A percentile compares a stretch with the other conserved stretches of the same genome.
Conservation (phyloP, 768 basidiomycete species). For the Floccularia luteovirens region DNA sequence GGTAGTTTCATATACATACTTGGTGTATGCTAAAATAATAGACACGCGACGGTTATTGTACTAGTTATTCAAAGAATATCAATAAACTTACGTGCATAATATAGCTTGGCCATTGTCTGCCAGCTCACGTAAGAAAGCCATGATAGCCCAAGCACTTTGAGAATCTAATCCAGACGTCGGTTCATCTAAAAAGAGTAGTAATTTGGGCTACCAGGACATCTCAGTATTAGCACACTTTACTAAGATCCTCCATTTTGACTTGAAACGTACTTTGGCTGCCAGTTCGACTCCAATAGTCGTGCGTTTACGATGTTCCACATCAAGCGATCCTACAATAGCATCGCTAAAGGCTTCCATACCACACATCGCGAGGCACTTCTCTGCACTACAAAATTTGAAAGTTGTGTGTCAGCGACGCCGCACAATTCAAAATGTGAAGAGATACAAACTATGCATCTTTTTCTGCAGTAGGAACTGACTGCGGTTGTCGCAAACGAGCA, state of each 20-base stretch:
- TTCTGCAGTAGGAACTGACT: constrained; percentile 54
- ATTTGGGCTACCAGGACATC: constrained; percentile 45
- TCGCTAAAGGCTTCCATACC: constrained; percentile 57
- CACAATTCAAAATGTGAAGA: not conserved
- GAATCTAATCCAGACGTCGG: constrained; percentile 87
- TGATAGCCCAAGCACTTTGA: constrained; percentile 81
- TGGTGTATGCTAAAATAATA: constrained; percentile 30
- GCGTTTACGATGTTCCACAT: constrained; percentile 70
- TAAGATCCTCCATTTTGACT: constrained; percentile 12
- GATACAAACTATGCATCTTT: constrained; percentile 70
- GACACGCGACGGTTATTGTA: too few relatives aligned
- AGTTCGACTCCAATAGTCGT: constrained; percentile 86
- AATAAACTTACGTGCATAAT: constrained; percentile 62
- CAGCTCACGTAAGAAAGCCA: constrained; percentile 67
- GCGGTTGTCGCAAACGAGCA: constrained; percentile 72
- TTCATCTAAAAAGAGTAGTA: constrained; percentile 84
- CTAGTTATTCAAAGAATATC: not conserved
- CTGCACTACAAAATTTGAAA: constrained; percentile 20
- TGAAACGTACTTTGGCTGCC: constrained; percentile 81
- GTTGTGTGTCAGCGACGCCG: not conserved
- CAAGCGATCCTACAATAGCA: constrained; percentile 56
- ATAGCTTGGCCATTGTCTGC: constrained; percentile 83
- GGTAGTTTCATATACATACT: constrained; percentile 7
- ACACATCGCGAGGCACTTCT: constrained; percentile 51
- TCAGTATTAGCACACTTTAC: too few relatives aligned